Evolutionary conservation across 2,329 filamentous ascomycete genomes (phyloP), one percentile per base, ranked within the genome.

Genomic region (Coniochaeta sp.): DNA sequence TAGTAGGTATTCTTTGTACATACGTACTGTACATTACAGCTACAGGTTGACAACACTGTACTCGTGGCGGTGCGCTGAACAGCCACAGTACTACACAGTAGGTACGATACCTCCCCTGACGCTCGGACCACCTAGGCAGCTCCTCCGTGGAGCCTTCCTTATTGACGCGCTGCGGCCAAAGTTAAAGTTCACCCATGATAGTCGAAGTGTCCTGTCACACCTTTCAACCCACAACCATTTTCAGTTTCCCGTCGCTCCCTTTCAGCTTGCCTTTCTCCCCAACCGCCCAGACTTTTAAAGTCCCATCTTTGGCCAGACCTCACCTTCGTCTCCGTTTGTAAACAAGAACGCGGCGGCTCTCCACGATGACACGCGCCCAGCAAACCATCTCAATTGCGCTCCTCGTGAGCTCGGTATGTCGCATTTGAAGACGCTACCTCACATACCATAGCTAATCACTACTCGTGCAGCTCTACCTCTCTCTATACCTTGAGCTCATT

Each of bases 351-450:
- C 47, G 26, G 14, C 47, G 5, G 14, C 17, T 52, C 24, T 30
- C 26, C 77, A 87, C 66, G 65, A 98, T 98, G 95, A 96, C 95
- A 67, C 91, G 93, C 77, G 95, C 95, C 24, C 88, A 91, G 74
- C 93, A 98, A 77, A 93, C 91, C 65, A 88, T 97, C 72, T 96
- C 92, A 63, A 82, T 96, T 70, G 88, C 87, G 70, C 86, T 97
- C 70, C 83, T 97, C 68, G 84, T 95, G 75, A 91, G 90, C 69
- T 96, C 93, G 40, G 93, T 97, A 88, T 68, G 85, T 65, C 62
- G 7, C 19, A 17, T 30, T n/a, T 3, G 16, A n/a, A 40, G 10
- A 88, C 68, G 85, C 65, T 62, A 7, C 19, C n/a, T 32, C 16
- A 30, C 28, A 40, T 34, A 55, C 10, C 55, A 24, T 72, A 61